These are phyloP conservation scores for Aspergillus saccharolyticus DNA, from an alignment of 495 filamentous ascomycete species.

Conservation along the genomic window DNA sequence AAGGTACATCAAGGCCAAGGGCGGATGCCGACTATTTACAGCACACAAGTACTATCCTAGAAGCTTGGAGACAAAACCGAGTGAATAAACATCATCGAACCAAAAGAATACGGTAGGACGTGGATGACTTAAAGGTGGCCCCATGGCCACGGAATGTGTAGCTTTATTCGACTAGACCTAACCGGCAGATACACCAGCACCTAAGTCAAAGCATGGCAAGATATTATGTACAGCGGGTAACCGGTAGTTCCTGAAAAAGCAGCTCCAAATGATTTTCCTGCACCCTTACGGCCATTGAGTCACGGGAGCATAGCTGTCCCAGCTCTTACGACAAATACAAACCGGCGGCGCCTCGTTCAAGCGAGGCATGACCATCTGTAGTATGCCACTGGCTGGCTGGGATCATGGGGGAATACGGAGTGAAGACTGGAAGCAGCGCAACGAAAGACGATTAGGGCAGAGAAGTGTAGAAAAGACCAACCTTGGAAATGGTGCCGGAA, in stretches of 20 bases:
- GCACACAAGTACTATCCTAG: too few relatives aligned
- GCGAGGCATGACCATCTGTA: not conserved
- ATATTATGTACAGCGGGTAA: conserved; percentile 20
- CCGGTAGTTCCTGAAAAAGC: conserved; percentile 5
- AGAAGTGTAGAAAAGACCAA: conserved; percentile 33
- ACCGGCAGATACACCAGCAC: conserved; percentile 12
- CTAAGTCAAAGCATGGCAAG: conserved; percentile 9
- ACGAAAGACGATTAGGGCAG: conserved; percentile 13
- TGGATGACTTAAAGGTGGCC: conserved; percentile 3
- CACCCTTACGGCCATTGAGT: conserved; percentile 3
- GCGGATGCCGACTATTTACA: too few relatives aligned
- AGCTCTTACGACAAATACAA: not conserved
- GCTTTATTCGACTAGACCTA: conserved; percentile 24
- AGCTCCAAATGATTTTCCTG: not conserved
- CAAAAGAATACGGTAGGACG: too few relatives aligned
- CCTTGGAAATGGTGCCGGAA: conserved; percentile 29
- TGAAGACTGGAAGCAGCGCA: conserved; percentile 17
- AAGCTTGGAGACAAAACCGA: too few relatives aligned
- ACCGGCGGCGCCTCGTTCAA: not conserved
- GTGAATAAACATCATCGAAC: not conserved
- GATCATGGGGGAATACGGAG: conserved; percentile 5
- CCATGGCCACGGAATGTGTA: conserved; percentile 19
- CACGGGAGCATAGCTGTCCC: not conserved
- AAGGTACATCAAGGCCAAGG: too few relatives aligned
- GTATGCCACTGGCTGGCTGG: conserved; percentile 1